Percentiles rank a stretch among this genome's conserved stretches.
phyloP scores from a whole-genome alignment of 495 filamentous ascomycete genomes.

The Penicillium riverlandense region DNA sequence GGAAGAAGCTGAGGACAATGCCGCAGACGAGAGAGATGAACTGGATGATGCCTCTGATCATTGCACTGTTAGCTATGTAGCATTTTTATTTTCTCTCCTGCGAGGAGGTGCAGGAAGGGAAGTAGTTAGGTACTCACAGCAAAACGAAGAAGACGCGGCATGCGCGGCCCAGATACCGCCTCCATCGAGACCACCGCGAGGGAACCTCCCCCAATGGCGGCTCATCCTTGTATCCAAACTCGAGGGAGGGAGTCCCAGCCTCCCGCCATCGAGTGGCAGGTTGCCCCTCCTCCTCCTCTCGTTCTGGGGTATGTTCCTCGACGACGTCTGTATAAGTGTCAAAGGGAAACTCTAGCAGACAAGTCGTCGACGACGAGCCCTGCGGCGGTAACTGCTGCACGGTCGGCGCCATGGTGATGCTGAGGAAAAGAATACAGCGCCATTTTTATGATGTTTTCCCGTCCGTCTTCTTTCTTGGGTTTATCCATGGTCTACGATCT shows the following conservation, averaged over 20 bases:
- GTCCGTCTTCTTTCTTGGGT: too few species aligned
- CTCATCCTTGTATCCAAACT: slow-evolving; percentile 6
- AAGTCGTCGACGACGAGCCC: background rate
- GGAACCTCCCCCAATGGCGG: slow-evolving; percentile 12
- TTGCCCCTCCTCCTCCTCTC: too few species aligned
- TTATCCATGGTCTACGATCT: too few species aligned
- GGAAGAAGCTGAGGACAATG: slow-evolving; percentile 47
- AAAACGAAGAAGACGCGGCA: slow-evolving; percentile 25
- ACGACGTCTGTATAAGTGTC: slow-evolving; percentile 14
- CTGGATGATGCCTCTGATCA: slow-evolving; percentile 37
- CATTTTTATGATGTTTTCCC: too few species aligned
- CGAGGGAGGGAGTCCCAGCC: slow-evolving; percentile 6
- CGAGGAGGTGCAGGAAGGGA: background rate
- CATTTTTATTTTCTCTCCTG: background rate
- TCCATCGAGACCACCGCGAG: too few species aligned
- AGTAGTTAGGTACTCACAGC: slow-evolving; percentile 23
- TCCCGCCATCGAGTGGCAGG: slow-evolving; percentile 8
- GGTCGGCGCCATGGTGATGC: background rate
- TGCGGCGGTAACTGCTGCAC: slow-evolving; percentile 2
- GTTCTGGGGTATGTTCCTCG: background rate
- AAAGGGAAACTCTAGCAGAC: slow-evolving; percentile 7
- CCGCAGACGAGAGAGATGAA: slow-evolving; percentile 43
- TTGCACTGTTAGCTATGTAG: too few species aligned
- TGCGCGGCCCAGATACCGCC: slow-evolving; percentile 8
- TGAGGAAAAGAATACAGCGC: background rate